Evolutionary conservation across 495 filamentous ascomycete species (phyloP), one percentile per base, ranked within the genome.

Genomic region (Friedmanniomyces endolithicus): DNA sequence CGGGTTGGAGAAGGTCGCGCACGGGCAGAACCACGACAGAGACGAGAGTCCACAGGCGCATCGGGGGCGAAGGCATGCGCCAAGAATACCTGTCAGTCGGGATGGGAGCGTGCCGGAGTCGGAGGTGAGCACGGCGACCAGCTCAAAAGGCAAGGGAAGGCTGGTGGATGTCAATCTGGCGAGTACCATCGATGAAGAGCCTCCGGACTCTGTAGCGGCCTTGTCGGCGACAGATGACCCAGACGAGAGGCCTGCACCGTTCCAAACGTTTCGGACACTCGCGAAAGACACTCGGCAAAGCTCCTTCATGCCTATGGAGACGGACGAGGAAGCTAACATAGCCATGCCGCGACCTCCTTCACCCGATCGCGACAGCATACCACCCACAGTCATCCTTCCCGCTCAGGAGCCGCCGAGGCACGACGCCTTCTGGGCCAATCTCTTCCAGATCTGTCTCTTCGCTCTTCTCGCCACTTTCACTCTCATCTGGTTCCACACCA

Each of bases 151-250:
- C 16, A 83, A 78, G 65, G 83, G 76, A 16, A 78, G 76, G 59
- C 82, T 98, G 75, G 88, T 90, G 11, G 94, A 98, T 70, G 76
- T 98, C 39, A 86, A 87, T 19, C 75, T 98, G 27, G 87, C 94
- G 49, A 81, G 83, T 56, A 81, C 79, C 4, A 65, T 78, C 41
- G 69, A 75, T 43, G 57, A 67, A 27, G 74, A 82, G 29, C 72
- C 72, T 33, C 73, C 75, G 55, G 78, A 81, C 6, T 78, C 81
- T 11, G 69, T 80, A 51, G 33, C 44, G 4, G 45, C 43, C 6
- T 12, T 47, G 0, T 72, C 71, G 58, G 70, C 75, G 48, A 78
- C 83, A 57, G 72, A 74, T 29, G 67, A 75, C 7, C 67, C 62
- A n/a, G 80, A 86, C 55, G 81, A 85, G 49, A 77, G 81, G 35